Base-by-base conservation (phyloP, 305 asterid genomes). In the Fraxinus latifolia region DNA sequence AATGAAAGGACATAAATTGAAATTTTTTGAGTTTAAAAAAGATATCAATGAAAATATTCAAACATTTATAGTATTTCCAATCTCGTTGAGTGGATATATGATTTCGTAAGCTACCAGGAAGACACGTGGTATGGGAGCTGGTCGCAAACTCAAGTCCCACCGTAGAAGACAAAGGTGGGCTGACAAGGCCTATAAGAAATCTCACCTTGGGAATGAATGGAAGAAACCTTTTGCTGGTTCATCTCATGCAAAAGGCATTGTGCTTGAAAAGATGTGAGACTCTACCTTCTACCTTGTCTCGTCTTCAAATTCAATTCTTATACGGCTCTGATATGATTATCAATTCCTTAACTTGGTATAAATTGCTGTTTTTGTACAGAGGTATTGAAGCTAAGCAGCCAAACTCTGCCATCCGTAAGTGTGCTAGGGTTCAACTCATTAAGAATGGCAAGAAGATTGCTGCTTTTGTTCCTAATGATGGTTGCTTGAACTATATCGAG, bases 241-340 rank as follows among this genome's bases (percentile, higher is more conserved):
- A n/a, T 92, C 96, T 72, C 96, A 92, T 62, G 96, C 96, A 0
- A 92, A 92, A 85, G 96, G 96, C 44, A 92, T 92, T 81, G 96
- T 92, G 60, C 96, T 92, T 27, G 96, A 92, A 87, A 92, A 92
- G 79, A 92, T 92, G 96, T 92, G 74, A 83, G 90, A 6, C n/a
- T 17, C 27, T 50, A 19, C 36, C 58, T 8, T 23, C 32, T 73
- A 7, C 12, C 31, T 50, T 70, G 53, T 6, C 9, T 72, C 37
- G 12, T 44, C 33, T 75, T 12, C 50, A 21, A 77, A 29, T 74
- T 23, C 67, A 55, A 33, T 60, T 33, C 17, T 42, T 7, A 0
- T 44, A 29, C 9, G 0, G 25, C 25, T 65, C 19, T 23, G 25
- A 6, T 31, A 25, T 27, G 17, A 21, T n/a, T 36, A 36, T 27